A percentile compares a stretch with the other conserved stretches of the same genome.
Evolutionary conservation across 305 asterid species (phyloP).

Genomic region (Fraxinus ornus): DNA sequence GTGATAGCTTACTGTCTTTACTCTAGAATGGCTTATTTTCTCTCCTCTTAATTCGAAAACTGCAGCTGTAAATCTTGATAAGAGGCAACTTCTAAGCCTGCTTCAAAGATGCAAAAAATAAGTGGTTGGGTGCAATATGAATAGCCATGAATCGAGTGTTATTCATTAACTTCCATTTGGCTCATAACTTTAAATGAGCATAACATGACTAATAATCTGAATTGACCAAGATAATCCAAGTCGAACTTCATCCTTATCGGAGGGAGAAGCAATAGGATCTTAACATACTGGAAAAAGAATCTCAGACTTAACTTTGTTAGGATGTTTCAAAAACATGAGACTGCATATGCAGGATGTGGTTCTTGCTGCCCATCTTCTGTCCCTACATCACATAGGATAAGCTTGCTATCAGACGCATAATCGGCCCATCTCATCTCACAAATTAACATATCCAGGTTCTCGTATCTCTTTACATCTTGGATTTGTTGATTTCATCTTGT

Average conservation of each 20-base stretch:
- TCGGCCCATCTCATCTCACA: constrained; percentile 58
- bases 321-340: constrained; percentile 10
- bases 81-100: not conserved
- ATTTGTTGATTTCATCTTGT: constrained; percentile 30
- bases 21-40: not conserved
- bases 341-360: constrained; percentile 5
- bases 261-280: not conserved
- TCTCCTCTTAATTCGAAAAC: not conserved
- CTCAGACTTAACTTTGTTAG: not conserved
- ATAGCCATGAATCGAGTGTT: not conserved
- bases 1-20: not conserved
- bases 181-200: not conserved
- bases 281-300: not conserved
- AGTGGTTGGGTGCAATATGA: not conserved
- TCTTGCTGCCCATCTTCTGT: constrained; percentile 27
- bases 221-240: not conserved
- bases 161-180: not conserved
- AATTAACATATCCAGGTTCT: constrained; percentile 41
- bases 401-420: constrained; percentile 20
- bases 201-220: not conserved
- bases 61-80: constrained; percentile 1
- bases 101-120: not conserved
- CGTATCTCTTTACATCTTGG: constrained; percentile 63
- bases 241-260: not conserved
- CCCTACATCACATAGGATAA: constrained; percentile 17